Conservation (phyloP, 371 early-diverging fungal genomes). For the Mortierella sp. region DNA sequence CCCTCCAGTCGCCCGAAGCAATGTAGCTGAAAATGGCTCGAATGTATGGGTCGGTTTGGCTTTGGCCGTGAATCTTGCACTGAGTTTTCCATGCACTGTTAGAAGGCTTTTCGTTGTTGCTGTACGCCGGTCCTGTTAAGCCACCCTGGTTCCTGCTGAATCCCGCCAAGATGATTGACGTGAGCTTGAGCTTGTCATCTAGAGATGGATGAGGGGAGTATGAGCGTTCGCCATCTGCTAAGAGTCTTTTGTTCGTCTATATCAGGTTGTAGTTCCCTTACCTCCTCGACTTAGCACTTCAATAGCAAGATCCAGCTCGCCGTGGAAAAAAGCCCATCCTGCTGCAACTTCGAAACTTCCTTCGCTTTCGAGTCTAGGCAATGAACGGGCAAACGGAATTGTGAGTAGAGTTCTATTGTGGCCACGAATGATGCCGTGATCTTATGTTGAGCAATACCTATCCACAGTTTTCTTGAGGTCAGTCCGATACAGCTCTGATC, state of each 20-base stretch:
- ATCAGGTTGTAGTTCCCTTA: slow-evolving; percentile 26
- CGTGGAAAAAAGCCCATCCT: slow-evolving; percentile 87
- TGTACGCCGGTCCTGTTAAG: slow-evolving; percentile 32
- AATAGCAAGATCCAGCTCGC: slow-evolving; percentile 77
- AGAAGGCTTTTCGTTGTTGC: slow-evolving; percentile 41
- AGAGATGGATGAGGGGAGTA: background rate
- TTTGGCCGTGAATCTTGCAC: slow-evolving; percentile 67
- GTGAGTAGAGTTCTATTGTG: background rate
- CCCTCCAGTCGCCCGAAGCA: slow-evolving; percentile 78
- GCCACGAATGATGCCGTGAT: no score
- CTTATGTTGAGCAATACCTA: slow-evolving; percentile 47
- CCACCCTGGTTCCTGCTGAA: slow-evolving; percentile 48
- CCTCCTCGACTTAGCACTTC: slow-evolving; percentile 73
- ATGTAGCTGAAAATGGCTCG: slow-evolving; percentile 84
- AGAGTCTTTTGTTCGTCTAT: background rate
- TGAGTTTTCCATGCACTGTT: slow-evolving; percentile 70
- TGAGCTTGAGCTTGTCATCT: slow-evolving; percentile 83
- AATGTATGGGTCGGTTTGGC: slow-evolving; percentile 79
- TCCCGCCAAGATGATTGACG: slow-evolving; percentile 82
- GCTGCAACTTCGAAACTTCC: slow-evolving; percentile 87
- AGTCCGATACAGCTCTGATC: slow-evolving; percentile 72
- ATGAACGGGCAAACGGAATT: background rate
- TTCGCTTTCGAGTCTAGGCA: slow-evolving; percentile 68
- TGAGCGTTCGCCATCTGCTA: background rate
- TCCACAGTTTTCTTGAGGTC: slow-evolving; percentile 73